These are phyloP conservation scores for Golubevia sp. DNA, from an alignment of 1,284 basidiomycete species.

Conservation along the genomic window DNA sequence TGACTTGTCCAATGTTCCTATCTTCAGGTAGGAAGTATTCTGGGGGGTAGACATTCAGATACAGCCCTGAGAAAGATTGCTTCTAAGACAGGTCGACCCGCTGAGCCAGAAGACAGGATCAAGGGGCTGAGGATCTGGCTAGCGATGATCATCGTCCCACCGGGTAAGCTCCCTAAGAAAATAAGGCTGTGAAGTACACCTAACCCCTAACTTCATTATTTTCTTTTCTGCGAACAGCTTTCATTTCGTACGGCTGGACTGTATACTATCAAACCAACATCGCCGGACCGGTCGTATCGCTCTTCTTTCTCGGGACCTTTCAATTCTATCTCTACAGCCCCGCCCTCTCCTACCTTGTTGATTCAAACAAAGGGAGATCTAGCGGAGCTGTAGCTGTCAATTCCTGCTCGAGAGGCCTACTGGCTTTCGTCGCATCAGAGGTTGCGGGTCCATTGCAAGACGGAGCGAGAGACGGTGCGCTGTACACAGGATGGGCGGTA, in stretches of 20 bases:
- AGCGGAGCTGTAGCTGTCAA: conserved; percentile 19
- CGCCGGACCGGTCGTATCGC: conserved; percentile 6
- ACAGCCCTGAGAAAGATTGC: background rate
- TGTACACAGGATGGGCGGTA: conserved; percentile 20
- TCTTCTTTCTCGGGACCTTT: conserved; percentile 11
- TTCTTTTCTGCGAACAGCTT: background rate
- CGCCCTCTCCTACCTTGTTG: conserved; percentile 18
- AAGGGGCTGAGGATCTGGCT: no score
- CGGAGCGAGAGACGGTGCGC: conserved; percentile 13
- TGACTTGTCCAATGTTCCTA: no score
- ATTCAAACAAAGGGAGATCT: conserved; percentile 17
- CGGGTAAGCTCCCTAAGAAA: no score
- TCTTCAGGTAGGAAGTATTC: conserved; percentile 14
- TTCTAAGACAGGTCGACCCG: no score
- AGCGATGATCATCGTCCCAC: no score
- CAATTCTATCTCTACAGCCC: conserved; percentile 12
- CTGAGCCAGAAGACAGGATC: no score
- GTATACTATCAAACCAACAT: conserved; percentile 10
- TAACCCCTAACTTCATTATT: background rate
- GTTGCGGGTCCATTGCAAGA: conserved; percentile 13
- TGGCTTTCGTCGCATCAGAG: conserved; percentile 15
- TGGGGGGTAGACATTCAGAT: conserved; percentile 16
- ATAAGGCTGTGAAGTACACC: background rate
- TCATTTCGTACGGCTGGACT: conserved; percentile 15
- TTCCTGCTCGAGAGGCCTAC: conserved; percentile 12